Conservation (phyloP, 2,329 filamentous ascomycete genomes). For the Botrytis byssoidea region DNA sequence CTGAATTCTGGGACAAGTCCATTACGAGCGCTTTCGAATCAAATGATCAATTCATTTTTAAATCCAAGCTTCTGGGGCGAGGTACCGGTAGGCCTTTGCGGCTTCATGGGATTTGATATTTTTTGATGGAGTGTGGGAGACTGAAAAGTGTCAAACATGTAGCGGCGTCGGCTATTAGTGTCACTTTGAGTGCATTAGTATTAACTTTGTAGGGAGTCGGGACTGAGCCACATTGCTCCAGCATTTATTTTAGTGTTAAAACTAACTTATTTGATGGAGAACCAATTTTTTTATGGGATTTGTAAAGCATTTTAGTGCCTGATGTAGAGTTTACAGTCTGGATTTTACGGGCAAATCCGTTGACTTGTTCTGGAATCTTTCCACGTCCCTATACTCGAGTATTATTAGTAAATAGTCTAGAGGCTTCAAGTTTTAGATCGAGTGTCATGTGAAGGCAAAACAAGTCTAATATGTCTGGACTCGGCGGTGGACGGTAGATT, state of each 20-base stretch:
- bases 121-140: background rate
- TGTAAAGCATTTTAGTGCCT: background rate
- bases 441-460: background rate
- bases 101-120: background rate
- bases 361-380: conserved; percentile 8
- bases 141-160: background rate
- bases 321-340: background rate
- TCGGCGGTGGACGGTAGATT: background rate
- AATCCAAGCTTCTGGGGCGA: background rate
- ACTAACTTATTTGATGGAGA: background rate
- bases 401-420: background rate
- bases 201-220: background rate
- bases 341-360: background rate
- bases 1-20: background rate
- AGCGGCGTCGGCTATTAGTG: conserved; percentile 11
- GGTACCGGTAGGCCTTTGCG: background rate
- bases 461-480: background rate
- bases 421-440: background rate
- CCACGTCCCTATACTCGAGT: no score
- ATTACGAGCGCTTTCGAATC: background rate
- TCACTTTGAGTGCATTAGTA: background rate
- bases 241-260: background rate
- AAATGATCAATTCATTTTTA: background rate
- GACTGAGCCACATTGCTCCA: background rate
- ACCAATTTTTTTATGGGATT: background rate